These are phyloP conservation scores for Leccinum imitatum DNA, from an alignment of 768 basidiomycete species.

Conservation along the genomic window DNA sequence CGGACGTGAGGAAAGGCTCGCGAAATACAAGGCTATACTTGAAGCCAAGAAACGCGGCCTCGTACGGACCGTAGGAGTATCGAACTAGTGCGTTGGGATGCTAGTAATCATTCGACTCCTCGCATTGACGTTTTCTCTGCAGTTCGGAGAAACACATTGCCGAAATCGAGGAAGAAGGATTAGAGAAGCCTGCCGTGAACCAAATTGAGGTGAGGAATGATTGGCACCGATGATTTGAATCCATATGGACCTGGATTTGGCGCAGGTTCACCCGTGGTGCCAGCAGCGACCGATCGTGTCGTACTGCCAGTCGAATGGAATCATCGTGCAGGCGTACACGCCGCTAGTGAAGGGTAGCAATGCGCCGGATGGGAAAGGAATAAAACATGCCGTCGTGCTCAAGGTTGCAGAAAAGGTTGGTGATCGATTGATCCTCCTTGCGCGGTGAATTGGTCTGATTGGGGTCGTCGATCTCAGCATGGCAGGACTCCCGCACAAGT, in stretches of 20 bases:
- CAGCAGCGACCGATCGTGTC: constrained; percentile 75
- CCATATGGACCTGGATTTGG: neutral
- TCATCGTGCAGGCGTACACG: constrained; percentile 70
- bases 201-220: constrained; percentile 24
- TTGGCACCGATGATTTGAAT: neutral
- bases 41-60: constrained; percentile 37
- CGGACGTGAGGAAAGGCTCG: constrained; percentile 39
- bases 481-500: constrained; percentile 40
- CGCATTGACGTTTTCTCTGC: neutral
- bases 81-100: constrained; percentile 41
- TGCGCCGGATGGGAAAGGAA: constrained; percentile 25
- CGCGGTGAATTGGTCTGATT: constrained; percentile 1
- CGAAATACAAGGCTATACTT: constrained; percentile 40
- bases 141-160: constrained; percentile 29
- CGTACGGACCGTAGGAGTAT: constrained; percentile 43
- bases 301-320: constrained; percentile 60
- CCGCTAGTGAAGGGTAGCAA: constrained; percentile 58
- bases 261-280: constrained; percentile 73
- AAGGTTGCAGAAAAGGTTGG: constrained; percentile 58
- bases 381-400: constrained; percentile 50
- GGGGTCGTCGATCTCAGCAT: constrained; percentile 20
- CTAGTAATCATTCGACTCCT: neutral
- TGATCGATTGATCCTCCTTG: neutral
- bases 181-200: constrained; percentile 31
- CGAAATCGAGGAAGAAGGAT: constrained; percentile 26